A percentile compares a stretch with the other conserved stretches of the same genome.
Evolutionary conservation across 2,329 filamentous ascomycete genomes (phyloP).

Genomic region (Aureobasidium pullulans): DNA sequence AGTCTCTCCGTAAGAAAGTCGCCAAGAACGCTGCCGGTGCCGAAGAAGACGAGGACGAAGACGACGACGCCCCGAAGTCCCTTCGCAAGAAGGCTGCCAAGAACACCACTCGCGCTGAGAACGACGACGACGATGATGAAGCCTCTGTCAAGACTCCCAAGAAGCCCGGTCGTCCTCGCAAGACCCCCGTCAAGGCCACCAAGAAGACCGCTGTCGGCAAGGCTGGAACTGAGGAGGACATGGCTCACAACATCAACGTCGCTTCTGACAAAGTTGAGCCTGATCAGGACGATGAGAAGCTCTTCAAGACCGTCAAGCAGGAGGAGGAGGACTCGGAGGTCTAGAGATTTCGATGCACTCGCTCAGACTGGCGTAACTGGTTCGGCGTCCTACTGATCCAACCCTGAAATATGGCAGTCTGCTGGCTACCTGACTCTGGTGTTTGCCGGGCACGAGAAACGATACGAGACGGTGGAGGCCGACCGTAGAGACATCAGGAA

Average conservation of each 20-base stretch:
- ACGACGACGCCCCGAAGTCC: neutral
- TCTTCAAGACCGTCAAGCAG: neutral
- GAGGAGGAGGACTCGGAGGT: neutral
- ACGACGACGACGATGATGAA: conserved; percentile 2
- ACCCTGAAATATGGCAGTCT: too few relatives aligned
- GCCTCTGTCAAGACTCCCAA: conserved; percentile 1
- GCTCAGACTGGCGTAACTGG: neutral
- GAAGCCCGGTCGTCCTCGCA: neutral
- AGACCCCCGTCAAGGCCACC: neutral
- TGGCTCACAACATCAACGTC: neutral
- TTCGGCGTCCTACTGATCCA: neutral
- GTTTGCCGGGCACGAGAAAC: too few relatives aligned
- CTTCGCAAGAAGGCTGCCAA: neutral
- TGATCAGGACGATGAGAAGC: neutral
- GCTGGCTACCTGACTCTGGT: too few relatives aligned
- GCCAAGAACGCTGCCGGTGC: neutral
- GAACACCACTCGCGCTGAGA: neutral
- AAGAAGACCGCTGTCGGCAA: neutral
- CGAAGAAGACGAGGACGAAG: neutral
- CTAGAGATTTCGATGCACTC: neutral
- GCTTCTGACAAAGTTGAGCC: neutral
- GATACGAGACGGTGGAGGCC: too few relatives aligned
- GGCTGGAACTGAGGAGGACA: neutral
- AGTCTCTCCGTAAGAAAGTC: conserved; percentile 2
- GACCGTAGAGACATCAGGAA: too few relatives aligned